Evolutionary conservation across 805 yeast species (phyloP).

Genomic region (Barnettozyma siamensis): DNA sequence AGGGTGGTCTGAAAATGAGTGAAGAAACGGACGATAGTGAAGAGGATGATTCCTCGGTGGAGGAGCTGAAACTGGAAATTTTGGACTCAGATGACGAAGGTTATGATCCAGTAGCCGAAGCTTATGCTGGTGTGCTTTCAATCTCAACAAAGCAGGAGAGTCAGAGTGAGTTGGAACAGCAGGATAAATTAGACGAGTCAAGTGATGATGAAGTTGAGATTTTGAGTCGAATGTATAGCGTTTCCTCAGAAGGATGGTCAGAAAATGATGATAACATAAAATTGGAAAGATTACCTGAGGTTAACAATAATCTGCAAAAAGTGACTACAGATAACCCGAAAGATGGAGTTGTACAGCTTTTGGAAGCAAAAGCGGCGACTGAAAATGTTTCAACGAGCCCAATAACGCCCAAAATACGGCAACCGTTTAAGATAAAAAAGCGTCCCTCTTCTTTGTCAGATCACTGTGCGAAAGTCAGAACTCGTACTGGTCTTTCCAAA

Average conservation of each 20-base stretch:
- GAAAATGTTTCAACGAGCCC: too few species aligned
- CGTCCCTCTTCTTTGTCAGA: slow-evolving; percentile 1
- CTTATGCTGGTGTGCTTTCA: not conserved
- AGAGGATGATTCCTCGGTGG: slow-evolving; percentile 5
- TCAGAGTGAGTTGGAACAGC: too few species aligned
- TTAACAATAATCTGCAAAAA: too few species aligned
- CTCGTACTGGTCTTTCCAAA: slow-evolving; percentile 23
- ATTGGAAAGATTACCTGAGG: too few species aligned
- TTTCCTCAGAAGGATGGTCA: too few species aligned
- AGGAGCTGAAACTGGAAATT: slow-evolving; percentile 11
- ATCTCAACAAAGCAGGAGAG: not conserved
- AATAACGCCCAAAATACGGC: not conserved
- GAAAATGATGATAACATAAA: too few species aligned
- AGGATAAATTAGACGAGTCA: too few species aligned
- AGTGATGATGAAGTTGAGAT: not conserved
- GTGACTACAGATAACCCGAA: too few species aligned
- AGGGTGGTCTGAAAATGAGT: not conserved
- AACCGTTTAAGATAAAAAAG: not conserved
- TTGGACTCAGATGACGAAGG: slow-evolving; percentile 20
- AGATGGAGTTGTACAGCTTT: too few species aligned
- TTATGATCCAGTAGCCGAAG: not conserved
- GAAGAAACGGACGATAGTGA: not conserved
- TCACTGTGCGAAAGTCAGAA: slow-evolving; percentile 7
- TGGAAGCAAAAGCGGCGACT: not conserved
- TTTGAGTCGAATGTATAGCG: not conserved